Percentiles rank a stretch among this genome's conserved stretches.
phyloP scores from a whole-genome alignment of 495 filamentous ascomycete species.

The Mytilinidion resinicola region DNA sequence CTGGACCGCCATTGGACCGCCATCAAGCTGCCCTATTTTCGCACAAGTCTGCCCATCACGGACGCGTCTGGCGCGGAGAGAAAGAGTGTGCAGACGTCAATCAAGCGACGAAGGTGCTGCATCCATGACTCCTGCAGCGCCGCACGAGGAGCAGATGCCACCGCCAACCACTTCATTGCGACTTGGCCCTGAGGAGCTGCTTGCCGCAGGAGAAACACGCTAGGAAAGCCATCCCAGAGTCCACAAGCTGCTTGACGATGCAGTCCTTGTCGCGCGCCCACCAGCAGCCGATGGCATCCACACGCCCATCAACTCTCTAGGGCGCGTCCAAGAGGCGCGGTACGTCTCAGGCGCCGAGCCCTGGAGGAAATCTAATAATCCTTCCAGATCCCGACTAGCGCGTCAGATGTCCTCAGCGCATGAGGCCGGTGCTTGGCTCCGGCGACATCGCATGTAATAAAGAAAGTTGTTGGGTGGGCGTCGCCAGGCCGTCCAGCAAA shows the following conservation, averaged over 20 bases:
- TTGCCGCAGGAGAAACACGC: slow-evolving; percentile 3
- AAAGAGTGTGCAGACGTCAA: no score
- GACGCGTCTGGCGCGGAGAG: no score
- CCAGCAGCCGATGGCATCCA: neutral
- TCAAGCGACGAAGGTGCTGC: no score
- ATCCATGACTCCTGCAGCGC: no score
- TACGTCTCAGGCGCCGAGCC: slow-evolving; percentile 25
- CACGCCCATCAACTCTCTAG: neutral
- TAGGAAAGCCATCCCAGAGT: slow-evolving; percentile 9
- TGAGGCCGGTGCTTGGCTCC: neutral
- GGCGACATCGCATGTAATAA: neutral
- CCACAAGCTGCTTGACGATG: neutral
- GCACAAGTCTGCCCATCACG: no score
- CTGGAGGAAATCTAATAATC: slow-evolving; percentile 19
- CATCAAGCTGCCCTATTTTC: no score
- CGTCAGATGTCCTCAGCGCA: slow-evolving; percentile 17
- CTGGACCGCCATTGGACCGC: no score
- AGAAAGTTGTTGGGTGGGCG: neutral
- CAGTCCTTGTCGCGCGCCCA: neutral
- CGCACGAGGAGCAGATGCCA: no score
- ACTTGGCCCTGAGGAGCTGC: neutral
- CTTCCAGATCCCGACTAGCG: slow-evolving; percentile 16
- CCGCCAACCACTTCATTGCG: neutral
- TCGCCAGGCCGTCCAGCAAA: no score
- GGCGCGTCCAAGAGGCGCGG: slow-evolving; percentile 15